phyloP scores from a whole-genome alignment of 2,329 filamentous ascomycete genomes.

The Xylaria multiplex region DNA sequence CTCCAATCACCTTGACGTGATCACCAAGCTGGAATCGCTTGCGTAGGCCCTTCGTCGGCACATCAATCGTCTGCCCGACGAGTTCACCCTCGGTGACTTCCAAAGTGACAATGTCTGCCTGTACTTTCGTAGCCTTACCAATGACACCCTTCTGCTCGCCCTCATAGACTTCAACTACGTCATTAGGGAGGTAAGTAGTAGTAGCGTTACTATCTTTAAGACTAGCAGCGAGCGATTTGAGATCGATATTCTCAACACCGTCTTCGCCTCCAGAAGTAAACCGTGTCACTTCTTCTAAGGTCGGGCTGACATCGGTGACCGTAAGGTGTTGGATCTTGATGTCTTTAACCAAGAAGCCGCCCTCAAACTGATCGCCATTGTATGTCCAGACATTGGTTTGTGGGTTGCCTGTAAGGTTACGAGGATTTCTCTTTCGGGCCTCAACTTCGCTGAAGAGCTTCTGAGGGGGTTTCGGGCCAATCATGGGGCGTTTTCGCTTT shows the following conservation, averaged over 20 bases:
- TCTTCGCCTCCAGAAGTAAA: constrained; percentile 91
- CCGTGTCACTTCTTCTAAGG: constrained; percentile 92
- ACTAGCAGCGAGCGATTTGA: constrained; percentile 89
- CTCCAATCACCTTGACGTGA: constrained; percentile 98
- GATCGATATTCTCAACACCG: constrained; percentile 91
- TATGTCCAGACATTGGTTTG: constrained; percentile 86
- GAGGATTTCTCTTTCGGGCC: constrained; percentile 85
- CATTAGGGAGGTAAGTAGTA: constrained; percentile 88
- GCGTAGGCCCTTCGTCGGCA: constrained; percentile 88
- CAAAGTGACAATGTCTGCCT: constrained; percentile 91
- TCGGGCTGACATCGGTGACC: constrained; percentile 92
- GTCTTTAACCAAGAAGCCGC: constrained; percentile 93
- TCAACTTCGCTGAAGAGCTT: constrained; percentile 93
- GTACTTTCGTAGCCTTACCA: constrained; percentile 85
- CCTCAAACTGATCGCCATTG: constrained; percentile 87
- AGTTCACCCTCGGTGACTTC: constrained; percentile 85
- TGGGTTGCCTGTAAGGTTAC: constrained; percentile 70
- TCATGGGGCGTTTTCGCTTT: constrained; percentile 81
- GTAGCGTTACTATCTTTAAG: constrained; percentile 84
- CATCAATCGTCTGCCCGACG: constrained; percentile 85
- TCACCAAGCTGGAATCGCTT: constrained; percentile 95
- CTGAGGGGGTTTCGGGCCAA: constrained; percentile 80
- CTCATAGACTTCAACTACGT: constrained; percentile 95
- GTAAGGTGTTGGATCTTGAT: constrained; percentile 87
- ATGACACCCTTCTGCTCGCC: constrained; percentile 94